These are phyloP conservation scores for Aristolochia fimbriata DNA, from an alignment of 164 flowering plant species.

Conservation along the genomic window DNA sequence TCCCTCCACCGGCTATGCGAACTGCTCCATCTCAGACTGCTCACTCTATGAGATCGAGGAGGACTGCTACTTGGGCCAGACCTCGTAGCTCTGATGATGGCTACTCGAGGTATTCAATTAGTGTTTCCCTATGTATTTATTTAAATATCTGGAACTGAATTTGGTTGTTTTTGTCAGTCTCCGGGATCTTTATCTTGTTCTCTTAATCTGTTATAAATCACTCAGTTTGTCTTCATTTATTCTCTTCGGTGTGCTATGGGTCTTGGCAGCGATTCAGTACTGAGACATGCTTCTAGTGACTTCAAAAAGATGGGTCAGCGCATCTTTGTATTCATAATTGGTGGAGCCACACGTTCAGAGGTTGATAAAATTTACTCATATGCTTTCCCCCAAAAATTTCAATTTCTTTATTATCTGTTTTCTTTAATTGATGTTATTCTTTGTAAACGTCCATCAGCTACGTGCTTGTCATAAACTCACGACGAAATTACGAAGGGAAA, in stretches of 20 bases:
- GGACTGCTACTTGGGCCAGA: constrained; percentile 92
- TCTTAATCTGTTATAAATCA: background rate
- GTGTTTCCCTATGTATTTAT: background rate
- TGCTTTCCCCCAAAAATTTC: too few relatives aligned
- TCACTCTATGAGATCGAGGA: constrained; percentile 90
- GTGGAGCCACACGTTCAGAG: constrained; percentile 99
- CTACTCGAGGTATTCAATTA: constrained; percentile 51
- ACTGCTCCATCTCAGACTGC: constrained; percentile 39
- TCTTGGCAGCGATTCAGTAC: constrained; percentile 65
- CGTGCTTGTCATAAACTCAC: constrained; percentile 88
- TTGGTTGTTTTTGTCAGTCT: background rate
- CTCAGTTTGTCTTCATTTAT: background rate
- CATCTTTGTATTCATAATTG: constrained; percentile 87
- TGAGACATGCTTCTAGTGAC: constrained; percentile 71
- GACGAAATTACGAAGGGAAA: constrained; percentile 64
- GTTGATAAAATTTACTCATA: constrained; percentile 24
- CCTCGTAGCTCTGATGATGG: constrained; percentile 89
- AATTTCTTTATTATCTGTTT: background rate
- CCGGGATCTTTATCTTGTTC: background rate
- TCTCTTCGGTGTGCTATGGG: background rate
- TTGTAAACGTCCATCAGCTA: constrained; percentile 35
- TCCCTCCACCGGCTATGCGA: constrained; percentile 27
- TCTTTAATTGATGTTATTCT: constrained; percentile 2
- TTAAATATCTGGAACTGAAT: background rate
- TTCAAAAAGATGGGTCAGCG: constrained; percentile 90